Evolutionary conservation across 495 filamentous ascomycete genomes (phyloP).

Genomic region (Astrothelium subdiscretum): DNA sequence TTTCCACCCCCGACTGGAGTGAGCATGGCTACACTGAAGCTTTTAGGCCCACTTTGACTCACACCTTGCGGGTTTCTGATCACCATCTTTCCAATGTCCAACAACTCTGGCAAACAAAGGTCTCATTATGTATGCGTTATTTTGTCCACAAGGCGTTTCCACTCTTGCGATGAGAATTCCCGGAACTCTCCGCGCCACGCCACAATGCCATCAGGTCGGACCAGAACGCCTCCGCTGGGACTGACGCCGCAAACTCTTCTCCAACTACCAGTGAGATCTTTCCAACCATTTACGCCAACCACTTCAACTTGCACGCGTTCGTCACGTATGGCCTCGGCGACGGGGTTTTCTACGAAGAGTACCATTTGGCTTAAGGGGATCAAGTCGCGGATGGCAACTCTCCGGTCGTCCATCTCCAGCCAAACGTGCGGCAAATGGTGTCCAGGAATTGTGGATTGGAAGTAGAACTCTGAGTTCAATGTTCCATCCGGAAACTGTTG

Average conservation of each 20-base stretch:
- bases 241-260: neutral
- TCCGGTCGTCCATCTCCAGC: neutral
- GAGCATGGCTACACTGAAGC: too few relatives aligned
- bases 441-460: slow-evolving; percentile 6
- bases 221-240: neutral
- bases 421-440: slow-evolving; percentile 8
- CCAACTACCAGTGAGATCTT: neutral
- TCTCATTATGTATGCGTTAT: too few relatives aligned
- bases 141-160: too few relatives aligned
- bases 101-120: too few relatives aligned
- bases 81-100: too few relatives aligned
- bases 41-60: too few relatives aligned
- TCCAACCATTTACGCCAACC: neutral
- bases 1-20: too few relatives aligned
- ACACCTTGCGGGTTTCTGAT: too few relatives aligned
- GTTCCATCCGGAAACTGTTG: neutral
- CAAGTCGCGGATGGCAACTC: slow-evolving; percentile 4
- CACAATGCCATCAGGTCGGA: slow-evolving; percentile 7
- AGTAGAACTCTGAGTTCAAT: slow-evolving; percentile 1
- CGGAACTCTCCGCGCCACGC: neutral
- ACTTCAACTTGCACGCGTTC: neutral
- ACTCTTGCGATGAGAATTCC: neutral
- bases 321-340: neutral
- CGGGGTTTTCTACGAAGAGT: neutral
- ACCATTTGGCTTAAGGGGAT: neutral